These are phyloP conservation scores for Leishmania lainsoni DNA, from an alignment of 208 protist genomes.

Conservation along the genomic window DNA sequence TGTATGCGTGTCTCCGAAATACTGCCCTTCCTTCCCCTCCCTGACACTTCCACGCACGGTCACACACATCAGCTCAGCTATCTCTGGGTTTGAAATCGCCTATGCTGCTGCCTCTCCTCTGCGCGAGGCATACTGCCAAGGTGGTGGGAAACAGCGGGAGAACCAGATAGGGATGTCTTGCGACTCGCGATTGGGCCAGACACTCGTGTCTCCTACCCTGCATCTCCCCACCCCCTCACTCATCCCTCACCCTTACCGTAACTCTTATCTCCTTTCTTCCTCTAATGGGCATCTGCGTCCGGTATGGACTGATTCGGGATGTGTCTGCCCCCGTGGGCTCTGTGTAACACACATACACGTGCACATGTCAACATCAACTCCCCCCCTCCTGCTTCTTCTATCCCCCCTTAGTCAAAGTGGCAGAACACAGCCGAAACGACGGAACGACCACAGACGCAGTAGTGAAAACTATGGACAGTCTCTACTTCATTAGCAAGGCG, in stretches of 20 bases:
- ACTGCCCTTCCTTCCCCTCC: not conserved
- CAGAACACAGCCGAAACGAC: not conserved
- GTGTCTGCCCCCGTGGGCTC: not conserved
- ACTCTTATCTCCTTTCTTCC: not conserved
- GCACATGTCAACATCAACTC: not conserved
- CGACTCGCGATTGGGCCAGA: not conserved
- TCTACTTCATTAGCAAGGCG: conserved; percentile 69
- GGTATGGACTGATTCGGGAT: not conserved
- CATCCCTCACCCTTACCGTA: not conserved
- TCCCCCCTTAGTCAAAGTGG: not conserved
- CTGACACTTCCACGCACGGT: not conserved
- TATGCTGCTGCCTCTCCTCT: not conserved
- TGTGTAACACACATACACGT: conserved; percentile 9
- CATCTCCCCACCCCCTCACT: not conserved
- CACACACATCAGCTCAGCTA: not conserved
- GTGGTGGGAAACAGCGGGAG: not conserved
- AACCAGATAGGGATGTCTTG: not conserved
- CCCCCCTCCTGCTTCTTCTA: not conserved
- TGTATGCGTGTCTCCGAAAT: not conserved
- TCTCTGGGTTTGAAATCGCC: not conserved
- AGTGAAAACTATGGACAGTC: conserved; percentile 56
- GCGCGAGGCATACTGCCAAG: not conserved
- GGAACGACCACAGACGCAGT: not conserved
- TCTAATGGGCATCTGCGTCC: not conserved
- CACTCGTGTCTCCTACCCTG: not conserved